A percentile compares a stretch with the other conserved stretches of the same genome.
Evolutionary conservation across 345 rosid genomes (phyloP).

Genomic region (Brassica carinata): DNA sequence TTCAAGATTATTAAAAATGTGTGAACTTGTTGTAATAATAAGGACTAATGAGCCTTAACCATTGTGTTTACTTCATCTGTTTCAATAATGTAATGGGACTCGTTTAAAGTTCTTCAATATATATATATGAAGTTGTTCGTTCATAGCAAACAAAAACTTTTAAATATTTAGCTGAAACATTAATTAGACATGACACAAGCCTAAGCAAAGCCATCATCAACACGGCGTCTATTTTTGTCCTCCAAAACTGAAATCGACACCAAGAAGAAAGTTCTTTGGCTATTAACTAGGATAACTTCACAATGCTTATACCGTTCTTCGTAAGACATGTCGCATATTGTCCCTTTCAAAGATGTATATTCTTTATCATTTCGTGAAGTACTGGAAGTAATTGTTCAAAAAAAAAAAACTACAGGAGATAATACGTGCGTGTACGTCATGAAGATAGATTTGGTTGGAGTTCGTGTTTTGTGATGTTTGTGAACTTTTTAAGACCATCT

Average conservation of each 20-base stretch:
- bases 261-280: not conserved
- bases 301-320: constrained; percentile 4
- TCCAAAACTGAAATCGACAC: not conserved
- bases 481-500: no score
- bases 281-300: not conserved
- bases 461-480: no score
- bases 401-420: no score
- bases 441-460: no score
- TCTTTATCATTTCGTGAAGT: no score
- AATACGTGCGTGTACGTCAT: no score
- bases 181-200: not conserved
- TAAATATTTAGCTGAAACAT: not conserved
- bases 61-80: not conserved
- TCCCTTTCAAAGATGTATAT: not conserved
- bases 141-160: not conserved
- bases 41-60: not conserved
- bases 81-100: not conserved
- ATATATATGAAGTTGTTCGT: not conserved
- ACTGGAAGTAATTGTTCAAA: no score
- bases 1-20: not conserved
- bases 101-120: not conserved
- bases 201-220: not conserved
- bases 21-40: not conserved
- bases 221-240: not conserved
- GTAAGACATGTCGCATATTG: not conserved